Evolutionary conservation across 345 rosid species (phyloP).

Genomic region (Conringia planisiliqua): DNA sequence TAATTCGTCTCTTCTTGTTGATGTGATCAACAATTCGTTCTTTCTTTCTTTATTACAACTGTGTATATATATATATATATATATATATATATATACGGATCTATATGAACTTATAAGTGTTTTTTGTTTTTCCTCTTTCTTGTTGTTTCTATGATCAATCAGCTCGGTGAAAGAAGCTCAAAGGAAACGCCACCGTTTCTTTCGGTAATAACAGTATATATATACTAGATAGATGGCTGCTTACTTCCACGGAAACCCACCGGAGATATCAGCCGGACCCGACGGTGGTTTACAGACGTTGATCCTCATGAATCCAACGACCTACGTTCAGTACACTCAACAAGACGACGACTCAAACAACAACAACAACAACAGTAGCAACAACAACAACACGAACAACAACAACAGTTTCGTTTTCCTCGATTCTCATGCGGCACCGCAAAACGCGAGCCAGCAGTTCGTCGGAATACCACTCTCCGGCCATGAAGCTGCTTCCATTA

Average conservation of each 20-base stretch:
- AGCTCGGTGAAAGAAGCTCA: slow-evolving; percentile 30
- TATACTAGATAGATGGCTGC: slow-evolving; percentile 54
- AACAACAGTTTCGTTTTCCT: slow-evolving; percentile 44
- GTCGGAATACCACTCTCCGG: slow-evolving; percentile 78
- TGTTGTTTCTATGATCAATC: slow-evolving; percentile 5
- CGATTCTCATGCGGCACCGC: slow-evolving; percentile 51
- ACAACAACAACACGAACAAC: slow-evolving; percentile 44
- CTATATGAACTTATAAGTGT: slow-evolving; percentile 8
- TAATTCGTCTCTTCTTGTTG: slow-evolving; percentile 32
- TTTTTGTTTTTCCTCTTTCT: not conserved
- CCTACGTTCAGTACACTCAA: slow-evolving; percentile 79
- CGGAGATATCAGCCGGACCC: slow-evolving; percentile 67
- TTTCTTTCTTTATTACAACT: slow-evolving; percentile 9
- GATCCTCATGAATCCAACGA: slow-evolving; percentile 88
- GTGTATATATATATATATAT: not conserved
- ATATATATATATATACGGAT: not conserved
- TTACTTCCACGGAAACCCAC: slow-evolving; percentile 72
- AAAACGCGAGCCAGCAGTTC: slow-evolving; percentile 55
- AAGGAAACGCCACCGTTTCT: slow-evolving; percentile 14
- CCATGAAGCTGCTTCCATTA: slow-evolving; percentile 36
- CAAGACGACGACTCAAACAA: slow-evolving; percentile 42
- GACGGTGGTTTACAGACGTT: slow-evolving; percentile 88
- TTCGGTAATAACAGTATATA: not conserved
- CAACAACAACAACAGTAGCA: slow-evolving; percentile 20
- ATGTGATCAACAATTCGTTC: slow-evolving; percentile 16